These are phyloP conservation scores for Penicillium chermesinum DNA, from an alignment of 495 filamentous ascomycete species.

Conservation along the genomic window DNA sequence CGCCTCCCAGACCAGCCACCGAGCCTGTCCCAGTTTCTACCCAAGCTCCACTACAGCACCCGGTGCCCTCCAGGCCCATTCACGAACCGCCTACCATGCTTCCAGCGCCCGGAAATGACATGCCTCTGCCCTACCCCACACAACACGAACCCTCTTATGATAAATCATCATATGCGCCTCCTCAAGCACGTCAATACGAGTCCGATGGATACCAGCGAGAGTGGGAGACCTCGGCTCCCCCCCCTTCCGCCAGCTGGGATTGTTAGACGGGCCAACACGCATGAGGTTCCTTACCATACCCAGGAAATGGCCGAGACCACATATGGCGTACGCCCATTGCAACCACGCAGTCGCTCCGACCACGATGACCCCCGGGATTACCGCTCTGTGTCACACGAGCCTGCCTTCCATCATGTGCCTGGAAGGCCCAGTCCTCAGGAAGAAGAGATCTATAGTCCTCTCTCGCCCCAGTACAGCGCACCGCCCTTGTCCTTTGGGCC, in stretches of 20 bases:
- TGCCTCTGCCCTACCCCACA: constrained; percentile 9
- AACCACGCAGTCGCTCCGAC: constrained; percentile 26
- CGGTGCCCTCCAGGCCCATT: constrained; percentile 21
- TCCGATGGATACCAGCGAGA: constrained; percentile 27
- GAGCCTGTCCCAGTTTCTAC: constrained; percentile 20
- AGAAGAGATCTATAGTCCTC: constrained; percentile 13
- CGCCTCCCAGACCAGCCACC: constrained; percentile 17
- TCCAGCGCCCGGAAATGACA: background rate
- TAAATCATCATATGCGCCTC: constrained; percentile 13
- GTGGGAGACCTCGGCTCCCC: constrained; percentile 22
- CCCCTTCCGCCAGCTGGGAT: constrained; percentile 11
- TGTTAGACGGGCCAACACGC: constrained; percentile 14
- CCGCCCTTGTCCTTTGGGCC: constrained; percentile 22
- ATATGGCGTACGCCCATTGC: constrained; percentile 22
- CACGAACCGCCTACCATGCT: constrained; percentile 8
- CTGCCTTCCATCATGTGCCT: constrained; percentile 12
- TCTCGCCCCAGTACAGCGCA: constrained; percentile 19
- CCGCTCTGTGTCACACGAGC: constrained; percentile 22
- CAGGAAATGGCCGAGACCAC: constrained; percentile 14
- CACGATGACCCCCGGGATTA: constrained; percentile 29
- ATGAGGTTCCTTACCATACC: constrained; percentile 20
- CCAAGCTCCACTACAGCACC: constrained; percentile 21
- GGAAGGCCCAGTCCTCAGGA: constrained; percentile 10
- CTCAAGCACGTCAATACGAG: constrained; percentile 25
- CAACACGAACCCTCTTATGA: constrained; percentile 26